A percentile compares a stretch with the other conserved stretches of the same genome.
Evolutionary conservation across 2,329 filamentous ascomycete species (phyloP).

Genomic region (Paecilomyces variotii): DNA sequence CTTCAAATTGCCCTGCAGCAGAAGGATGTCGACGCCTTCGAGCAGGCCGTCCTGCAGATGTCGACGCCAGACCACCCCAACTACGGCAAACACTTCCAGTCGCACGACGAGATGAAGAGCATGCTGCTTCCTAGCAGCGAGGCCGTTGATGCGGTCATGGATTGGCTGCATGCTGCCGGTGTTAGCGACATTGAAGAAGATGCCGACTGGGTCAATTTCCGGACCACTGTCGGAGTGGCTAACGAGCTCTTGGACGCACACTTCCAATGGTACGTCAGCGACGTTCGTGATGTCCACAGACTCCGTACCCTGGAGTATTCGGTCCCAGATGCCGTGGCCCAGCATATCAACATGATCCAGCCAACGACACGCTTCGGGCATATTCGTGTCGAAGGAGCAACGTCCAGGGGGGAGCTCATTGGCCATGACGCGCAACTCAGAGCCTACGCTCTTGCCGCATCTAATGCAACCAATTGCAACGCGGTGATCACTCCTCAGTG

Average conservation of each 20-base stretch:
- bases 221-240: slow-evolving; percentile 26
- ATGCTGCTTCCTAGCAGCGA: slow-evolving; percentile 39
- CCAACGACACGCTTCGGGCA: slow-evolving; percentile 37
- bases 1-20: slow-evolving; percentile 30
- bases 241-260: slow-evolving; percentile 31
- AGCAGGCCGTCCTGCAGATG: slow-evolving; percentile 40
- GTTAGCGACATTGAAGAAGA: slow-evolving; percentile 27
- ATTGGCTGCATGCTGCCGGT: slow-evolving; percentile 40
- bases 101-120: slow-evolving; percentile 41
- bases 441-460: slow-evolving; percentile 7
- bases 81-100: slow-evolving; percentile 44
- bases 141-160: slow-evolving; percentile 33
- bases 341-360: slow-evolving; percentile 33
- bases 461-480: slow-evolving; percentile 32
- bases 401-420: slow-evolving; percentile 14
- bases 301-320: slow-evolving; percentile 35
- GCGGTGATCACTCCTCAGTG: slow-evolving; percentile 39
- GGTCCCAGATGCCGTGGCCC: slow-evolving; percentile 25
- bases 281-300: slow-evolving; percentile 16
- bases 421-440: slow-evolving; percentile 13
- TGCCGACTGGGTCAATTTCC: slow-evolving; percentile 32
- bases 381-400: slow-evolving; percentile 20
- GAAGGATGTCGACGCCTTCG: slow-evolving; percentile 30
- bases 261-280: slow-evolving; percentile 32
- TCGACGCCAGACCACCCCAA: slow-evolving; percentile 41